These are phyloP conservation scores for Tricladium varicosporioides DNA, from an alignment of 2,329 filamentous ascomycete species.

Conservation along the genomic window DNA sequence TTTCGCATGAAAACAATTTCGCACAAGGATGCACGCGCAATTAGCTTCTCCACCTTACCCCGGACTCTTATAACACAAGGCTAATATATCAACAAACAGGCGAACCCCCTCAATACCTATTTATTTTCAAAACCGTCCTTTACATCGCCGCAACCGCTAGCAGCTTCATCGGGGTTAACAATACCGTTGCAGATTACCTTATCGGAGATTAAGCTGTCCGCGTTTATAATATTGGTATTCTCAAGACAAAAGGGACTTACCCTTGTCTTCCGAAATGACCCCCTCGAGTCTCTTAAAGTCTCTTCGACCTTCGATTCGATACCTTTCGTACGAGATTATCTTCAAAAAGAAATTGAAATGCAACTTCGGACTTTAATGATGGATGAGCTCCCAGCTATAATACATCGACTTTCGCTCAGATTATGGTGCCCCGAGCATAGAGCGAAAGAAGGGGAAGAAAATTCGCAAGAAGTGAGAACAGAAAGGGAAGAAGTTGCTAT, in stretches of 20 bases:
- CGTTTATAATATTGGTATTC: slow-evolving; percentile 96
- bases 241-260: slow-evolving; percentile 96
- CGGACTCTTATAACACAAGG: slow-evolving; percentile 33
- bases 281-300: slow-evolving; percentile 94
- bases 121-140: slow-evolving; percentile 88
- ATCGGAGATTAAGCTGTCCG: slow-evolving; percentile 92
- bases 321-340: slow-evolving; percentile 93
- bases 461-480: slow-evolving; percentile 47
- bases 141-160: slow-evolving; percentile 87
- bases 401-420: slow-evolving; percentile 84
- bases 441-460: slow-evolving; percentile 59
- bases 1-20: slow-evolving; percentile 26
- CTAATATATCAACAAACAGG: slow-evolving; percentile 60
- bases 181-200: slow-evolving; percentile 97
- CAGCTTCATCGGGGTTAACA: slow-evolving; percentile 86
- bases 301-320: slow-evolving; percentile 99
- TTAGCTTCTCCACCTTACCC: slow-evolving; percentile 17
- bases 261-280: slow-evolving; percentile 96
- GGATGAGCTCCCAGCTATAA: slow-evolving; percentile 95
- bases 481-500: slow-evolving; percentile 52
- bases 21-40: slow-evolving; percentile 32
- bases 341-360: slow-evolving; percentile 93
- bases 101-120: slow-evolving; percentile 95
- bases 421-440: slow-evolving; percentile 88
- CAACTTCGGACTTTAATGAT: slow-evolving; percentile 93